phyloP scores from a whole-genome alignment of 768 basidiomycete species.

The Kwoniella sp. region DNA sequence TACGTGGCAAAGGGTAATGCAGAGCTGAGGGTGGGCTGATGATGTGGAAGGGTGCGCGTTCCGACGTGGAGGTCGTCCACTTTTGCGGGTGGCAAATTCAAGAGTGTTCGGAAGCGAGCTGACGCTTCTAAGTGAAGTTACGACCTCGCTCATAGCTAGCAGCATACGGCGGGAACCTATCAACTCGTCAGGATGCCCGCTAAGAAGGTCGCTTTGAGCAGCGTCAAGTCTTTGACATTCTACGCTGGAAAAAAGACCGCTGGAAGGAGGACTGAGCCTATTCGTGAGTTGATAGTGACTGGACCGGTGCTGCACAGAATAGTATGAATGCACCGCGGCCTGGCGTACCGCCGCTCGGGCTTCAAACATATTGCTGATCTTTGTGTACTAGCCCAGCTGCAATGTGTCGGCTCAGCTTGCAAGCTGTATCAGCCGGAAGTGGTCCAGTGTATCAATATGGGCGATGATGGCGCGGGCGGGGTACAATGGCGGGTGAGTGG shows the following conservation, averaged over 20 bases:
- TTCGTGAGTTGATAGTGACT: constrained; percentile 50
- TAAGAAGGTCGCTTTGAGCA: constrained; percentile 67
- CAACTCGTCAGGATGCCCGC: too few species aligned
- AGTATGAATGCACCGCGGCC: background rate
- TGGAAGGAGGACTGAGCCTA: constrained; percentile 62
- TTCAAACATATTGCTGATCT: background rate
- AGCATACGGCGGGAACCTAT: too few species aligned
- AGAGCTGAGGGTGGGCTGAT: too few species aligned
- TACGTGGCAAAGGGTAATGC: too few species aligned
- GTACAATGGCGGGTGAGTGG: constrained; percentile 82
- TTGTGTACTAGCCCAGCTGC: constrained; percentile 59
- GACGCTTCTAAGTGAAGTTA: too few species aligned
- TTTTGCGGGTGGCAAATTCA: constrained; percentile 8
- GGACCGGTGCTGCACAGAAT: background rate
- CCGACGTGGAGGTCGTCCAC: constrained; percentile 21
- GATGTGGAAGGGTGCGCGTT: too few species aligned
- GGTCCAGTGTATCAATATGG: constrained; percentile 75
- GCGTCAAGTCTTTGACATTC: constrained; percentile 72
- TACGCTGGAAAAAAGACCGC: constrained; percentile 65
- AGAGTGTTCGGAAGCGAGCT: too few species aligned
- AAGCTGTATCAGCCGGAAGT: constrained; percentile 72
- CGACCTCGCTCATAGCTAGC: too few species aligned
- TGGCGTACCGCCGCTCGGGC: background rate
- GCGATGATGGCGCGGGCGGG: constrained; percentile 65
- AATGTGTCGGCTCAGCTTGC: constrained; percentile 75